phyloP scores from a whole-genome alignment of 1,284 basidiomycete genomes.

The Cerrena zonata region DNA sequence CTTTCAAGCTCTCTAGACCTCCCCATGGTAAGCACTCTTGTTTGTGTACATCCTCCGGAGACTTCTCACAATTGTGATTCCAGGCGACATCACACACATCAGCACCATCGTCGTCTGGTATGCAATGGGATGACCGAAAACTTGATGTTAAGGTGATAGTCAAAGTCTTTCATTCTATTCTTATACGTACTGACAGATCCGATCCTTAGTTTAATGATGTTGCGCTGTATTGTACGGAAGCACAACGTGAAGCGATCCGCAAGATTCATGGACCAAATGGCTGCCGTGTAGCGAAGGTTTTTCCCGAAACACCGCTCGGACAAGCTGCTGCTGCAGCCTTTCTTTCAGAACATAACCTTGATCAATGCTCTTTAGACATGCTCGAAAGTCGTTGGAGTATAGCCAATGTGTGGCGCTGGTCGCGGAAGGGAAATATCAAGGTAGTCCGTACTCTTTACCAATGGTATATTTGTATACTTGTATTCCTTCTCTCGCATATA shows the following conservation, averaged over 20 bases:
- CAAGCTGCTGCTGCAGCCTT: slow-evolving; percentile 1
- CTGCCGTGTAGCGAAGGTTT: background rate
- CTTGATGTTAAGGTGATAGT: background rate
- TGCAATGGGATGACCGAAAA: slow-evolving; percentile 1
- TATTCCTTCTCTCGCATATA: background rate
- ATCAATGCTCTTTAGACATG: background rate
- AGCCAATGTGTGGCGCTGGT: background rate
- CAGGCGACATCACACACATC: background rate
- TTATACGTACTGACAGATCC: background rate
- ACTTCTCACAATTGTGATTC: too few relatives aligned
- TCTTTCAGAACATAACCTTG: slow-evolving; percentile 1
- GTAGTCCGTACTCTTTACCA: slow-evolving; percentile 6
- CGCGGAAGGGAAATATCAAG: background rate
- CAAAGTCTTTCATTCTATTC: background rate
- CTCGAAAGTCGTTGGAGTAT: slow-evolving; percentile 9
- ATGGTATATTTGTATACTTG: slow-evolving; percentile 9
- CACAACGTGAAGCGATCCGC: background rate
- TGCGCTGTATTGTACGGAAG: slow-evolving; percentile 2
- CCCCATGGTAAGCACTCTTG: too few relatives aligned
- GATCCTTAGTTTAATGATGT: slow-evolving; percentile 2
- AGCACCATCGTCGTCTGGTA: background rate
- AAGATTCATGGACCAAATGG: background rate
- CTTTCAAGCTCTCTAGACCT: too few relatives aligned
- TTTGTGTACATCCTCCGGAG: too few relatives aligned
- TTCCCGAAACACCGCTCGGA: background rate